Percentiles rank a stretch among this genome's conserved stretches.
Evolutionary conservation across 169 alveolate species (phyloP).

Genomic region (Theileria equi): DNA sequence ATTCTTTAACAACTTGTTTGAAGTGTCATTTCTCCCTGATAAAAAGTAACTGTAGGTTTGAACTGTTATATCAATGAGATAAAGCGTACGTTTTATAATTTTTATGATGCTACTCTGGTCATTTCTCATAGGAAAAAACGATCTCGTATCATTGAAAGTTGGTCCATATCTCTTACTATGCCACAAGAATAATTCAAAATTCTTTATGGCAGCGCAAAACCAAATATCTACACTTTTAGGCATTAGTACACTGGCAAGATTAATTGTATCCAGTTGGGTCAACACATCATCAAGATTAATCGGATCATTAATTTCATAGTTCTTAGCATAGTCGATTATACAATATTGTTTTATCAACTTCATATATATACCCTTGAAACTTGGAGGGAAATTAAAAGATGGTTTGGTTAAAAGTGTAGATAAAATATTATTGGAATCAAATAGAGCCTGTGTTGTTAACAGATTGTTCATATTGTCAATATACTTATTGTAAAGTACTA

Average conservation of each 20-base stretch:
- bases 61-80: not conserved
- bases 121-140: not conserved
- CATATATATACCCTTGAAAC: slow-evolving; percentile 15
- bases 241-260: slow-evolving; percentile 10
- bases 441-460: not conserved
- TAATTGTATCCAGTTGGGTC: not conserved
- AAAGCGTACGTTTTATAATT: not conserved
- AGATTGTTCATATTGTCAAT: not conserved
- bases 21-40: not conserved
- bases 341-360: slow-evolving; percentile 3
- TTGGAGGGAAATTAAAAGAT: not conserved
- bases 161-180: too few relatives aligned
- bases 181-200: slow-evolving; percentile 7
- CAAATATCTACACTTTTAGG: slow-evolving; percentile 22
- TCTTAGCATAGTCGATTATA: not conserved
- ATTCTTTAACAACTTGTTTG: not conserved
- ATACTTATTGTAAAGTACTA: slow-evolving; percentile 13
- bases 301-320: not conserved
- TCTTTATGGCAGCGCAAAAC: slow-evolving; percentile 6
- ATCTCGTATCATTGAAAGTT: not conserved
- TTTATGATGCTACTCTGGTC: not conserved
- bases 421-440: not conserved
- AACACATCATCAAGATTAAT: not conserved
- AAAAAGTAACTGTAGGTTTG: not conserved
- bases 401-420: not conserved